phyloP scores from a whole-genome alignment of 768 basidiomycete species.

The Mycena latifolia region DNA sequence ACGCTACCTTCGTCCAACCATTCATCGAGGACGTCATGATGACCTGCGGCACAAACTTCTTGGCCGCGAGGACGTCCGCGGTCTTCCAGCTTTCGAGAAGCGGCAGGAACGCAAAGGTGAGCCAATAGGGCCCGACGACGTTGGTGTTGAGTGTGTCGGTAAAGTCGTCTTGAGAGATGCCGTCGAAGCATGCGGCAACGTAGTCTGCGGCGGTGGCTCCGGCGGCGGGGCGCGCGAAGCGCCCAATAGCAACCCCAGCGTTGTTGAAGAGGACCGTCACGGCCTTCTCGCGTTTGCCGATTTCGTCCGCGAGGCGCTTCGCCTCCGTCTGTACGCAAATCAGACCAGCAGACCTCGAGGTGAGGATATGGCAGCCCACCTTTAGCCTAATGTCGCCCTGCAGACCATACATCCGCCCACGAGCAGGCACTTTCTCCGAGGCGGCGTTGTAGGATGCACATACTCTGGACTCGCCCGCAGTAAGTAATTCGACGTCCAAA shows the following conservation, averaged over 20 bases:
- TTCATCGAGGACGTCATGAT: slow-evolving; percentile 67
- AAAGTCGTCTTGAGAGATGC: slow-evolving; percentile 52
- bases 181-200: slow-evolving; percentile 53
- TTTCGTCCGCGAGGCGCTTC: slow-evolving; percentile 52
- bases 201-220: slow-evolving; percentile 51
- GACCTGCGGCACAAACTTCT: slow-evolving; percentile 59
- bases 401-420: slow-evolving; percentile 55
- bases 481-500: too few species aligned
- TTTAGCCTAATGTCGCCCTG: slow-evolving; percentile 57
- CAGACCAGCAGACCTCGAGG: background rate
- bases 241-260: slow-evolving; percentile 52
- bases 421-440: slow-evolving; percentile 40
- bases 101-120: slow-evolving; percentile 68
- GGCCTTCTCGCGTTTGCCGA: slow-evolving; percentile 51
- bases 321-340: slow-evolving; percentile 52
- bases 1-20: slow-evolving; percentile 62
- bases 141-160: slow-evolving; percentile 52
- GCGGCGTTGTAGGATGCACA: slow-evolving; percentile 42
- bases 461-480: too few species aligned
- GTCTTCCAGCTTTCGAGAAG: slow-evolving; percentile 62
- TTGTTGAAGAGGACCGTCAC: slow-evolving; percentile 65
- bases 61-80: slow-evolving; percentile 40
- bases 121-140: slow-evolving; percentile 63
- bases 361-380: slow-evolving; percentile 37
- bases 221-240: slow-evolving; percentile 42